Conservation (phyloP, 2,329 filamentous ascomycete genomes). For the Onygenales sp. region DNA sequence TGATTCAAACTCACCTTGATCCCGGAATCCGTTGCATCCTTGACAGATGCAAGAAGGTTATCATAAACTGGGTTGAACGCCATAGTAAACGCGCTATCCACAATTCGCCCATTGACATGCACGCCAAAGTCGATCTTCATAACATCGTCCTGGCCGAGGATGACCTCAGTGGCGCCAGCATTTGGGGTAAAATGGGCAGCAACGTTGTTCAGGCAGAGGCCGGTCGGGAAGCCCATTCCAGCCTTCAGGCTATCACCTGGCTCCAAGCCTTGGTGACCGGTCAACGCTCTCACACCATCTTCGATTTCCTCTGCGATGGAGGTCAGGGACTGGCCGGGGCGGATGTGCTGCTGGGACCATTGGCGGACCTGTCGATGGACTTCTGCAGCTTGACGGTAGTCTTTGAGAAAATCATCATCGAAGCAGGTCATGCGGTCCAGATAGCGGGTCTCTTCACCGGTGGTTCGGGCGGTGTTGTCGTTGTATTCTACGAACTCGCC, state of each 20-base stretch:
- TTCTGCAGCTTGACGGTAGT: slow-evolving; percentile 50
- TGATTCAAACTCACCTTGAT: slow-evolving; percentile 28
- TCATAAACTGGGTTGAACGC: slow-evolving; percentile 67
- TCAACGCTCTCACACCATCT: slow-evolving; percentile 43
- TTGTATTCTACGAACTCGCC: slow-evolving; percentile 35
- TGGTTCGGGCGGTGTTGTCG: slow-evolving; percentile 38
- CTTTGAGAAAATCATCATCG: slow-evolving; percentile 40
- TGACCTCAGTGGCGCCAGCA: slow-evolving; percentile 54
- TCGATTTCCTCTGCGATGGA: slow-evolving; percentile 46
- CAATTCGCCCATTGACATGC: slow-evolving; percentile 69
- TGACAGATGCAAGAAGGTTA: slow-evolving; percentile 62
- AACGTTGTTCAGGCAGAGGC: slow-evolving; percentile 44
- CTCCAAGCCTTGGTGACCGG: slow-evolving; percentile 43
- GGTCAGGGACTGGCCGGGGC: slow-evolving; percentile 41
- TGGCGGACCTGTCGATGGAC: slow-evolving; percentile 47
- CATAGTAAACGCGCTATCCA: slow-evolving; percentile 73
- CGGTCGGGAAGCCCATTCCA: slow-evolving; percentile 49
- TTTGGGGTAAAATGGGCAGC: slow-evolving; percentile 51
- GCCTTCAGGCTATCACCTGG: slow-evolving; percentile 41
- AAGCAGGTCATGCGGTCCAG: slow-evolving; percentile 29
- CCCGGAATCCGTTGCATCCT: slow-evolving; percentile 60
- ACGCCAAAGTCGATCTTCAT: slow-evolving; percentile 79
- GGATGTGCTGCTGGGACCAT: slow-evolving; percentile 37
- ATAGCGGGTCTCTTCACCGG: slow-evolving; percentile 38
- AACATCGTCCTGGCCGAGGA: slow-evolving; percentile 64